phyloP scores from a whole-genome alignment of 805 yeast genomes.

The Kodamaea restingae region DNA sequence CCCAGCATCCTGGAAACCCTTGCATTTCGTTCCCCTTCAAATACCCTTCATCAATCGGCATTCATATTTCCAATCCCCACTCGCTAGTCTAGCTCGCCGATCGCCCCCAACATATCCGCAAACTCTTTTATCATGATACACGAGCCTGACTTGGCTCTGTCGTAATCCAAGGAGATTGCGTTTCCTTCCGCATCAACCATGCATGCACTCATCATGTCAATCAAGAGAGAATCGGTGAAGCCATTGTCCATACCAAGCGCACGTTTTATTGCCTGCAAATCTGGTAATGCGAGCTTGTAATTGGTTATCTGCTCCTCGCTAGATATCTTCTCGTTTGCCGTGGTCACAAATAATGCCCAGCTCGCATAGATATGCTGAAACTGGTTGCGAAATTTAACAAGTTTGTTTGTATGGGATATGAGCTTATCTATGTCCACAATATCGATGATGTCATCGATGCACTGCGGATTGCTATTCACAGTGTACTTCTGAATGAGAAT shows the following conservation, averaged over 20 bases:
- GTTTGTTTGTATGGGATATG: slow-evolving; percentile 21
- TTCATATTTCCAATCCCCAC: too few species aligned
- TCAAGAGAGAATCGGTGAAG: slow-evolving; percentile 31
- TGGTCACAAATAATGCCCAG: slow-evolving; percentile 33
- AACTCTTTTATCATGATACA: slow-evolving; percentile 35
- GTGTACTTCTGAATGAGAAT: slow-evolving; percentile 29
- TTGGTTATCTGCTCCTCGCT: slow-evolving; percentile 5
- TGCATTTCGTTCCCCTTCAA: too few species aligned
- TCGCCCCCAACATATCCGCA: slow-evolving; percentile 37
- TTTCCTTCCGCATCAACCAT: slow-evolving; percentile 25
- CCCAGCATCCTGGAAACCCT: too few species aligned
- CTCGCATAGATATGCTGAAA: slow-evolving; percentile 23
- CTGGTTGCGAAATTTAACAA: slow-evolving; percentile 32
- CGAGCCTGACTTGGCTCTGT: slow-evolving; percentile 22
- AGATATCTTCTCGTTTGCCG: slow-evolving; percentile 11
- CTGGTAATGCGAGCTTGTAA: slow-evolving; percentile 25
- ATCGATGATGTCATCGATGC: slow-evolving; percentile 27
- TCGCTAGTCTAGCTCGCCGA: slow-evolving; percentile 36
- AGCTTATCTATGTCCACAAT: slow-evolving; percentile 41
- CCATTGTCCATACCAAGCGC: slow-evolving; percentile 26
- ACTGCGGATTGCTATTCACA: slow-evolving; percentile 17
- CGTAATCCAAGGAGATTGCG: slow-evolving; percentile 26
- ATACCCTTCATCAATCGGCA: too few species aligned
- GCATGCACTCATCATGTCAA: slow-evolving; percentile 41
- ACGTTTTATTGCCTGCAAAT: slow-evolving; percentile 27